Percentiles rank a stretch among this genome's conserved stretches.
These are phyloP conservation scores for Royoungia palumana DNA, from an alignment of 768 basidiomycete genomes.

Conservation along the genomic window DNA sequence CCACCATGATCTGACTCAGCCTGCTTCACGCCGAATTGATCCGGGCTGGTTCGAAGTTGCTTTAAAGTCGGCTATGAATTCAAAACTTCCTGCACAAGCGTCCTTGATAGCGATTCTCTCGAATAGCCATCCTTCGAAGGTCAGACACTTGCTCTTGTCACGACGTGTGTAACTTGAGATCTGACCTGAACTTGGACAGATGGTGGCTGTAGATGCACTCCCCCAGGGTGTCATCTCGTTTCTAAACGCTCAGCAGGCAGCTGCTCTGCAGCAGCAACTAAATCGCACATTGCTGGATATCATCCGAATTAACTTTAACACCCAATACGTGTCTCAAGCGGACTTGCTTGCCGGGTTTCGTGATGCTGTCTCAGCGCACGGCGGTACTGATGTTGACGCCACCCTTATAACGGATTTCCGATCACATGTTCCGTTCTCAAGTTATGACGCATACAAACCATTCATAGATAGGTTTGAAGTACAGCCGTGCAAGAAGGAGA, in stretches of 20 bases:
- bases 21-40: no score
- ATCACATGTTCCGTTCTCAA: slow-evolving; percentile 2
- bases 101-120: no score
- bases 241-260: background rate
- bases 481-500: slow-evolving; percentile 6
- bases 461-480: slow-evolving; percentile 2
- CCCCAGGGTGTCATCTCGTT: no score
- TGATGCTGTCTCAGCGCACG: background rate
- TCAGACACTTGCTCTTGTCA: no score
- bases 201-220: no score
- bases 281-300: background rate
- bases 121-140: no score
- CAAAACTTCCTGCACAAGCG: no score
- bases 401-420: background rate
- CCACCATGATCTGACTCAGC: no score
- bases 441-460: background rate
- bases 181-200: no score
- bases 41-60: no score
- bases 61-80: no score
- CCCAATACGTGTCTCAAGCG: background rate
- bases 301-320: background rate
- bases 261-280: background rate
- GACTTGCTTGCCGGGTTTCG: background rate
- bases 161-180: no score
- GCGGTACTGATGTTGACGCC: background rate